Conservation (phyloP, 345 rosid genomes). For the Cardamine chenopodiifolia region DNA sequence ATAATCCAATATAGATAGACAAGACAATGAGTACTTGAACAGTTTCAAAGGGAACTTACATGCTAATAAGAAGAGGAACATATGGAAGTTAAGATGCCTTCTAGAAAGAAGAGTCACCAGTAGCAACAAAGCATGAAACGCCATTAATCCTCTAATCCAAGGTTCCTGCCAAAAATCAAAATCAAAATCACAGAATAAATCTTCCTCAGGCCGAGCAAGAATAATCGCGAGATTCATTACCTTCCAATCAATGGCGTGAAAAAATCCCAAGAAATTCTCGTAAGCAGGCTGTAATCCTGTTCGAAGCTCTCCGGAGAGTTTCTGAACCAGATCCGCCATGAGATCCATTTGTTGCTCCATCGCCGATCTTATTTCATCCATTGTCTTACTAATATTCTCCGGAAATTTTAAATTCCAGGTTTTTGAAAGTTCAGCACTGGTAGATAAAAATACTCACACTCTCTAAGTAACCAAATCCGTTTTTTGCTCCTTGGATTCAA, state of each 20-base stretch:
- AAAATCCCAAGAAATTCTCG: slow-evolving; percentile 78
- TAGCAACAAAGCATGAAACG: slow-evolving; percentile 64
- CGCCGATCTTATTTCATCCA: slow-evolving; percentile 78
- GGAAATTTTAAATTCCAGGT: background rate
- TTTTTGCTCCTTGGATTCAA: background rate
- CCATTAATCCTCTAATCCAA: slow-evolving; percentile 70
- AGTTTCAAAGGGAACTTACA: slow-evolving; percentile 53
- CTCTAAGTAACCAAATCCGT: background rate
- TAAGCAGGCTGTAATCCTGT: slow-evolving; percentile 76
- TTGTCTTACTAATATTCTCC: slow-evolving; percentile 26
- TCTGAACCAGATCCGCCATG: slow-evolving; percentile 83
- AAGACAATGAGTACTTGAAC: background rate
- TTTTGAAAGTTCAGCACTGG: slow-evolving; percentile 1
- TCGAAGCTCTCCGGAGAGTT: slow-evolving; percentile 76
- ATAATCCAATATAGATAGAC: background rate
- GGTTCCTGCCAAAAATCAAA: slow-evolving; percentile 61
- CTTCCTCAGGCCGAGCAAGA: background rate
- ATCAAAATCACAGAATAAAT: background rate
- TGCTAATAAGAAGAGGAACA: slow-evolving; percentile 73
- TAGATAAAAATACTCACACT: background rate
- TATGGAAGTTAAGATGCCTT: slow-evolving; percentile 77
- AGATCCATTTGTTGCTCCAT: slow-evolving; percentile 78
- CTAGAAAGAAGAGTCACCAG: slow-evolving; percentile 57
- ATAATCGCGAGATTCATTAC: slow-evolving; percentile 31
- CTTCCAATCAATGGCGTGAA: slow-evolving; percentile 96